phyloP scores from a whole-genome alignment of 208 protist genomes.

The Leishmania major region DNA sequence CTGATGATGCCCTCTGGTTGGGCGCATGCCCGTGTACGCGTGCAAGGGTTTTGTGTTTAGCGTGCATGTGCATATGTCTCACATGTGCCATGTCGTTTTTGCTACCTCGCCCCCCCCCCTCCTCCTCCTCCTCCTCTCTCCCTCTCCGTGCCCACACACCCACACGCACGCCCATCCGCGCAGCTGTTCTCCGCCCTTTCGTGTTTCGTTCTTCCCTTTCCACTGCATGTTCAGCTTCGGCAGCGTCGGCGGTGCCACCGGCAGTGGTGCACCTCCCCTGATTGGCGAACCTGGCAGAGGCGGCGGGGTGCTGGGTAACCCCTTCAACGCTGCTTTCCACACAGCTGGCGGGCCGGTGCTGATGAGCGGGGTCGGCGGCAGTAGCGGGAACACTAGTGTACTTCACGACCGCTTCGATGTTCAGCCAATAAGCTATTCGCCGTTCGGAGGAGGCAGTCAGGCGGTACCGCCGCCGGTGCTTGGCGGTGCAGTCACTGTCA shows the following conservation, averaged over 20 bases:
- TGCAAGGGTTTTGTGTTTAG: not conserved
- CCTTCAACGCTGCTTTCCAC: not conserved
- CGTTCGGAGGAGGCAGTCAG: not conserved
- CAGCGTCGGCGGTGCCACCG: conserved; percentile 2
- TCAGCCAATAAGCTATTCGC: not conserved
- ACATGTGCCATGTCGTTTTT: not conserved
- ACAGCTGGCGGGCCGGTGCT: not conserved
- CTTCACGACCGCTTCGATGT: not conserved
- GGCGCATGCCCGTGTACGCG: not conserved
- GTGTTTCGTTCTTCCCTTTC: not conserved
- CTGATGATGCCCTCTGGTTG: not conserved
- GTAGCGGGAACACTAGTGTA: not conserved
- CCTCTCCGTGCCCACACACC: not conserved
- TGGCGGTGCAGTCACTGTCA: not conserved
- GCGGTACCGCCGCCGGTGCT: not conserved
- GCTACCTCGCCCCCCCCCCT: not conserved
- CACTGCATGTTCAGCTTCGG: conserved; percentile 10
- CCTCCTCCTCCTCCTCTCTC: not conserved
- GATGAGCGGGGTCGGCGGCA: not conserved
- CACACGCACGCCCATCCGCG: not conserved
- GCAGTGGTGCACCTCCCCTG: not conserved
- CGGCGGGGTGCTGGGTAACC: conserved; percentile 11
- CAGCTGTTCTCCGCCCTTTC: not conserved
- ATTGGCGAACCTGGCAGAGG: not conserved
- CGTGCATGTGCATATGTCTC: too few species aligned